Conservation (phyloP, 1,139 yeast genomes). For the Taiozyma onychis region DNA sequence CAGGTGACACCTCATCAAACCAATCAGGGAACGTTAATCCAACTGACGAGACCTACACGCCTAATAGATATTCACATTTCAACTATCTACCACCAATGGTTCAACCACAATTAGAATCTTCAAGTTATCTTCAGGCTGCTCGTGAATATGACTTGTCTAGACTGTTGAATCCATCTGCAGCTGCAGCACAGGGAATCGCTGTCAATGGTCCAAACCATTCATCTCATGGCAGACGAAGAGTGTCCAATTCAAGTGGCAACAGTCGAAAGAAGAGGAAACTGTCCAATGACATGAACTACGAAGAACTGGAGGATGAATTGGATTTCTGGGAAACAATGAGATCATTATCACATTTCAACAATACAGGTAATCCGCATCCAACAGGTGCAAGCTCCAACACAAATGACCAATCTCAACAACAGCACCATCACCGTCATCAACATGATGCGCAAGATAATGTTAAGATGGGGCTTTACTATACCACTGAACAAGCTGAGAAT, state of each 20-base stretch:
- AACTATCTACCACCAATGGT: slow-evolving; percentile 67
- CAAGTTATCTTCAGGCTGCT: slow-evolving; percentile 27
- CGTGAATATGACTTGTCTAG: slow-evolving; percentile 39
- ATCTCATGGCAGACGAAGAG: slow-evolving; percentile 7
- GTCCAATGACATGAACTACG: slow-evolving; percentile 9
- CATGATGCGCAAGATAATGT: not conserved
- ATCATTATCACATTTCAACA: slow-evolving; percentile 36
- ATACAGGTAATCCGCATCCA: slow-evolving; percentile 3
- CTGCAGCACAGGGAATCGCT: not conserved
- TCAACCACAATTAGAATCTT: slow-evolving; percentile 62
- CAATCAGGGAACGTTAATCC: slow-evolving; percentile 22
- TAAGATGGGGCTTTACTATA: not conserved
- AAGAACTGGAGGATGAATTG: slow-evolving; percentile 43
- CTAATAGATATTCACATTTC: slow-evolving; percentile 61
- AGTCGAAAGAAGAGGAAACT: slow-evolving; percentile 5
- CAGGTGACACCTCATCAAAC: slow-evolving; percentile 21
- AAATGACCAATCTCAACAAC: not conserved
- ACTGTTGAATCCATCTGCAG: slow-evolving; percentile 31
- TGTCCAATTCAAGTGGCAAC: slow-evolving; percentile 12
- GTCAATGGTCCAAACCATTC: too few relatives aligned
- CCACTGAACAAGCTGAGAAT: not conserved
- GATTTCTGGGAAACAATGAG: slow-evolving; percentile 73
- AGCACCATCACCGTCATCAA: not conserved
- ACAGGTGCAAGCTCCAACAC: not conserved
- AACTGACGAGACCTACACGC: slow-evolving; percentile 43